Evolutionary conservation across 257 asterid genomes (phyloP).

Genomic region (Anisodus tanguticus): DNA sequence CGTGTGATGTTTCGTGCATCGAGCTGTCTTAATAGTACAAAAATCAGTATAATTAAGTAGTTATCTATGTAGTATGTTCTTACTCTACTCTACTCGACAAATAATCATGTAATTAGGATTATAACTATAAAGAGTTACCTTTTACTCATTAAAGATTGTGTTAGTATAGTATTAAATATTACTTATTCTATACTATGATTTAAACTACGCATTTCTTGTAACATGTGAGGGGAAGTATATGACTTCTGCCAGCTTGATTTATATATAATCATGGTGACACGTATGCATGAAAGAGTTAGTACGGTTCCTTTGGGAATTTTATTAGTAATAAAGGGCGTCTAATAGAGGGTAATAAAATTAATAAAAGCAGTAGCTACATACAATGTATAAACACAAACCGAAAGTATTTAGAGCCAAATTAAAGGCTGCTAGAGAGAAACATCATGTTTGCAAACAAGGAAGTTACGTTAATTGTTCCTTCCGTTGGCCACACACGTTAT

Average conservation of each 20-base stretch:
- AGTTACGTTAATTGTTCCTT: constrained; percentile 3
- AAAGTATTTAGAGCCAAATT: constrained; percentile 10
- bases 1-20: too few relatives aligned
- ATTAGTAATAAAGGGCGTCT: not conserved
- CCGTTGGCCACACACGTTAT: constrained; percentile 25
- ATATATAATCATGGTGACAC: not conserved
- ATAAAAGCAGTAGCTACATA: not conserved
- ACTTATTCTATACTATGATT: not conserved
- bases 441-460: constrained; percentile 17
- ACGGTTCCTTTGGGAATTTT: not conserved
- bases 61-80: too few relatives aligned
- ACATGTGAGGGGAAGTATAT: constrained; percentile 14
- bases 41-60: too few relatives aligned
- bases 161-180: not conserved
- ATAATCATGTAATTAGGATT: too few relatives aligned
- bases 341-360: not conserved
- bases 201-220: not conserved
- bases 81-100: too few relatives aligned
- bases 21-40: too few relatives aligned
- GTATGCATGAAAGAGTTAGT: not conserved
- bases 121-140: too few relatives aligned
- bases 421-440: not conserved
- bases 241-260: not conserved
- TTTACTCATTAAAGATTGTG: too few relatives aligned
- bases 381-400: not conserved